phyloP scores from a whole-genome alignment of 176 grass and related monocot species.

The Paspalum notatum region DNA sequence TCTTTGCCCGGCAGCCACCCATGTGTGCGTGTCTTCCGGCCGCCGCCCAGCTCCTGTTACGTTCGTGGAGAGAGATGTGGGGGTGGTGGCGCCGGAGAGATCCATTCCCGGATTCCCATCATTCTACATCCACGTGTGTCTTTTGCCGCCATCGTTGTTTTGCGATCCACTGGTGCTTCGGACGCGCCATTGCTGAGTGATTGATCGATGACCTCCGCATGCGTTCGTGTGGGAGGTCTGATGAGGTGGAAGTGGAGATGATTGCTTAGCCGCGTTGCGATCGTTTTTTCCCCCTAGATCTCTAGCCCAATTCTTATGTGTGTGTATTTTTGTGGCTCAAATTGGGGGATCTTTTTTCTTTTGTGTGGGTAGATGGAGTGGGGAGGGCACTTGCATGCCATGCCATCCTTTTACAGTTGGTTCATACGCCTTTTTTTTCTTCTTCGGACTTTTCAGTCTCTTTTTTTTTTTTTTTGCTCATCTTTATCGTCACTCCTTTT shows the following conservation, averaged over 20 bases:
- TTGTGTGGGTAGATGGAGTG: slow-evolving; percentile 26
- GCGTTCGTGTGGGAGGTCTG: slow-evolving; percentile 20
- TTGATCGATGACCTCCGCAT: neutral
- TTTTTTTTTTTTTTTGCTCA: neutral
- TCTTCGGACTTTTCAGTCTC: slow-evolving; percentile 13
- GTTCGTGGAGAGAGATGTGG: neutral
- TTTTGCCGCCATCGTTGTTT: too few species aligned
- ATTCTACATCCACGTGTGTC: too few species aligned
- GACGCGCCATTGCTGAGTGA: slow-evolving; percentile 14
- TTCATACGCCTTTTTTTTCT: slow-evolving; percentile 26
- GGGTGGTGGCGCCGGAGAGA: too few species aligned
- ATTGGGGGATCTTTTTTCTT: slow-evolving; percentile 8
- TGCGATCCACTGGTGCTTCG: too few species aligned
- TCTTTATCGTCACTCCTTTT: neutral
- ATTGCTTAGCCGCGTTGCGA: slow-evolving; percentile 1
- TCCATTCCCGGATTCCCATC: slow-evolving; percentile 26
- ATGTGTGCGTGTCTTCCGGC: slow-evolving; percentile 19
- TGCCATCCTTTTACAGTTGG: slow-evolving; percentile 30
- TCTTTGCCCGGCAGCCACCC: slow-evolving; percentile 24
- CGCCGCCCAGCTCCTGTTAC: neutral
- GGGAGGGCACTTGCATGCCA: slow-evolving; percentile 37
- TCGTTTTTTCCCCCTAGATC: neutral
- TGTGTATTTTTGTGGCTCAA: neutral
- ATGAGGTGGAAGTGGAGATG: slow-evolving; percentile 29
- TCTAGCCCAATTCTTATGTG: neutral